These are phyloP conservation scores for Hymenoscyphus linearis DNA, from an alignment of 2,329 filamentous ascomycete genomes.

Conservation along the genomic window DNA sequence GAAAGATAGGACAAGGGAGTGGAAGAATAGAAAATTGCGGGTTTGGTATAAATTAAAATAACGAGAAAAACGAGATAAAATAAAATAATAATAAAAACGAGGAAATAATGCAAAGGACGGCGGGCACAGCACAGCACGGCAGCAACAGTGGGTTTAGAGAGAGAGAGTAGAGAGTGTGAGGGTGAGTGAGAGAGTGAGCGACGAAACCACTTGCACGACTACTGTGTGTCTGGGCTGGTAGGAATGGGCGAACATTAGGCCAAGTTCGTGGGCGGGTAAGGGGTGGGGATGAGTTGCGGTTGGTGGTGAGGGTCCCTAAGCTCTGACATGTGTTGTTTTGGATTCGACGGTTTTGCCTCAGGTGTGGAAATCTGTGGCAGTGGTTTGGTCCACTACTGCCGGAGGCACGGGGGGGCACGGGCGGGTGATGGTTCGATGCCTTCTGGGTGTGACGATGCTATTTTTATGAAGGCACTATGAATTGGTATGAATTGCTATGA, in stretches of 20 bases:
- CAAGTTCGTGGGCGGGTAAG: background rate
- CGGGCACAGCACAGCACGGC: background rate
- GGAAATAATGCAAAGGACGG: background rate
- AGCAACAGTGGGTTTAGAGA: slow-evolving; percentile 1
- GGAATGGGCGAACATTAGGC: slow-evolving; percentile 1
- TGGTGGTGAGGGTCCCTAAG: slow-evolving; percentile 1
- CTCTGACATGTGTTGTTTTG: slow-evolving; percentile 24
- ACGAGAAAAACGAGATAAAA: background rate
- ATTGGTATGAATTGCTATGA: too few relatives aligned
- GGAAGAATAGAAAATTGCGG: background rate
- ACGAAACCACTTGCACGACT: slow-evolving; percentile 24
- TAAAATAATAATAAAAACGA: background rate
- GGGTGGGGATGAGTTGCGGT: slow-evolving; percentile 11
- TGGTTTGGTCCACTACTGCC: slow-evolving; percentile 9
- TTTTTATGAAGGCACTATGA: too few relatives aligned
- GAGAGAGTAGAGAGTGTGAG: slow-evolving; percentile 14
- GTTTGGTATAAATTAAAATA: too few relatives aligned
- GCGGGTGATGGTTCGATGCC: background rate
- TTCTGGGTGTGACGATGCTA: too few relatives aligned
- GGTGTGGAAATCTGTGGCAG: slow-evolving; percentile 14
- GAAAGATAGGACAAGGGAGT: background rate
- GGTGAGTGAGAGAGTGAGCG: slow-evolving; percentile 13
- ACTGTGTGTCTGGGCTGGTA: slow-evolving; percentile 9
- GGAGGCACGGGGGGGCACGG: slow-evolving; percentile 11
- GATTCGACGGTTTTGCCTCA: slow-evolving; percentile 24